Evolutionary conservation across 2,329 filamentous ascomycete genomes (phyloP).

Genomic region (Colletotrichum viniferum): DNA sequence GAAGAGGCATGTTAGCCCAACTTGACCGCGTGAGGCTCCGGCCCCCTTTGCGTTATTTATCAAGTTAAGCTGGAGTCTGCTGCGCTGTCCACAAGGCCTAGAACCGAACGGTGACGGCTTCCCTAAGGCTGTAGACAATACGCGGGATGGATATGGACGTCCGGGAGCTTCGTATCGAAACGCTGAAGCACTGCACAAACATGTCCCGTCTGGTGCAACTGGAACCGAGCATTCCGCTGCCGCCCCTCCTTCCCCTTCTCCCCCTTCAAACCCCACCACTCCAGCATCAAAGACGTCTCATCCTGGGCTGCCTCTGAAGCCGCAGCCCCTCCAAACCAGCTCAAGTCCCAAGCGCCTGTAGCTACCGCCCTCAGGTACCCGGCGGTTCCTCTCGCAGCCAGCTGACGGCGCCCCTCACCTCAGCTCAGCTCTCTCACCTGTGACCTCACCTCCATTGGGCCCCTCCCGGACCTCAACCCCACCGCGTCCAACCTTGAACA

Average conservation of each 20-base stretch:
- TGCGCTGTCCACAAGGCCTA: not conserved
- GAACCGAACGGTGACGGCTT: not conserved
- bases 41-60: not conserved
- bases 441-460: not conserved
- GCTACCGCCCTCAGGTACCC: not conserved
- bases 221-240: not conserved
- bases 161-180: not conserved
- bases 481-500: not conserved
- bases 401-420: not conserved
- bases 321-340: not conserved
- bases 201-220: not conserved
- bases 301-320: slow-evolving; percentile 12
- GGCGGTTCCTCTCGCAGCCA: not conserved
- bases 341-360: not conserved
- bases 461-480: slow-evolving; percentile 1
- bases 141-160: not conserved
- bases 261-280: slow-evolving; percentile 10
- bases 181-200: slow-evolving; percentile 1
- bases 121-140: not conserved
- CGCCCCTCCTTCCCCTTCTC: not conserved
- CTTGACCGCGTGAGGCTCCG: not conserved
- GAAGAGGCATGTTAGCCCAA: not conserved
- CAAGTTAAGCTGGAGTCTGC: not conserved
- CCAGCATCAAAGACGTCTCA: slow-evolving; percentile 11
- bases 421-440: not conserved